Percentiles rank a stretch among this genome's conserved stretches.
Evolutionary conservation across 371 early-diverging fungal genomes (phyloP).

Genomic region (Mortierella sp.): DNA sequence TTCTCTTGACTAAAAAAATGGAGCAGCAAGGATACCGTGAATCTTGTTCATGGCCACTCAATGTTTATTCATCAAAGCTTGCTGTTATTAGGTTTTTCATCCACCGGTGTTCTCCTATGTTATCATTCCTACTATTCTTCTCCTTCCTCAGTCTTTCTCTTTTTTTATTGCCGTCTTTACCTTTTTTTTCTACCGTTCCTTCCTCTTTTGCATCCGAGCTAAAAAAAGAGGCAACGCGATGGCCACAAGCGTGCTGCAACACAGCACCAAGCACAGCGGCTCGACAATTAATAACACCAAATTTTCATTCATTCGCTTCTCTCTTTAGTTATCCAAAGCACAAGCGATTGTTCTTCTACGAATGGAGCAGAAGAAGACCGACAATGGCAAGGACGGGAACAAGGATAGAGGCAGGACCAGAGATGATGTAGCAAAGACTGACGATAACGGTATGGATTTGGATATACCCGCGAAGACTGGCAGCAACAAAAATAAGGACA

Average conservation of each 20-base stretch:
- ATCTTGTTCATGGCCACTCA: background rate
- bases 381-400: background rate
- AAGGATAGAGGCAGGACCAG: background rate
- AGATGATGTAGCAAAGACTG: background rate
- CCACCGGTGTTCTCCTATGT: background rate
- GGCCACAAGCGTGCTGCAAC: background rate
- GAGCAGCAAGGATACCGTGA: too few species aligned
- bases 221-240: background rate
- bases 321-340: background rate
- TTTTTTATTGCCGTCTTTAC: background rate
- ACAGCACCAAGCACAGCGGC: background rate
- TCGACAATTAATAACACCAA: background rate
- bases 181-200: background rate
- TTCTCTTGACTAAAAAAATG: too few species aligned
- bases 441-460: background rate
- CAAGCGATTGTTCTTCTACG: background rate
- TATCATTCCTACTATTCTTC: background rate
- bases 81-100: background rate
- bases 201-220: background rate
- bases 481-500: background rate
- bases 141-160: background rate
- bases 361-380: background rate
- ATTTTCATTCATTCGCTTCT: background rate
- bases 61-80: background rate
- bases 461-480: background rate